Percentiles rank a stretch among this genome's conserved stretches.
phyloP scores from a whole-genome alignment of 2,329 filamentous ascomycete genomes.

The Phaeoacremonium minimum region DNA sequence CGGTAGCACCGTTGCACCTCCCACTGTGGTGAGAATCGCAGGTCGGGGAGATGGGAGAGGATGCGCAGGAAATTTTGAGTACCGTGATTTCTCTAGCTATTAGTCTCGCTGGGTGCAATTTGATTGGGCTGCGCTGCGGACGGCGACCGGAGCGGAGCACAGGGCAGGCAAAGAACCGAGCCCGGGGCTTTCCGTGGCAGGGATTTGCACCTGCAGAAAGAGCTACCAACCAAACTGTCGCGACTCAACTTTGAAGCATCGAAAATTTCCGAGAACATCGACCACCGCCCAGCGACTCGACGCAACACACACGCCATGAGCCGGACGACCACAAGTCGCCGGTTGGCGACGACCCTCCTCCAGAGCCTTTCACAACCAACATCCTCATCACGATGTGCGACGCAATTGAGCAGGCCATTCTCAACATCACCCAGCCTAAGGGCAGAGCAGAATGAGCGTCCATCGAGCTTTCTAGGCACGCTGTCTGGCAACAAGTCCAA shows the following conservation, averaged over 20 bases:
- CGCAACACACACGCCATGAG: constrained; percentile 29
- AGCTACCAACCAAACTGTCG: no score
- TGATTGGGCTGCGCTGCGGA: neutral
- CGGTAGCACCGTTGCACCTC: constrained; percentile 14
- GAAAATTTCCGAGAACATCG: no score
- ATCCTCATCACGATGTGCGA: constrained; percentile 6
- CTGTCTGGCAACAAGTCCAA: no score
- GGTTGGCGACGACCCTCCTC: constrained; percentile 33
- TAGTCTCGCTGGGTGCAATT: no score
- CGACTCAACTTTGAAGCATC: no score
- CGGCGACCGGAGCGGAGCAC: constrained; percentile 3
- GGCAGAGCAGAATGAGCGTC: no score
- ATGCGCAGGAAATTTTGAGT: neutral
- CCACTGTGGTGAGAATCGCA: constrained; percentile 21
- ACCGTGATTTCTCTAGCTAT: no score
- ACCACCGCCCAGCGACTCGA: no score
- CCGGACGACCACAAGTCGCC: constrained; percentile 34
- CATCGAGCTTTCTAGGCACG: no score
- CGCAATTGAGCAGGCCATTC: no score
- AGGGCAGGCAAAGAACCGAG: constrained; percentile 1
- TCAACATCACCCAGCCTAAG: no score
- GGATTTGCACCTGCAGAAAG: neutral
- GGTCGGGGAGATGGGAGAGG: constrained; percentile 16
- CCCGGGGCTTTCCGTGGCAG: neutral
- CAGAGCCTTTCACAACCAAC: constrained; percentile 20